Percentiles rank a stretch among this genome's conserved stretches.
Conservation (phyloP, 768 basidiomycete genomes). For the Steccherinum ochraceum region DNA sequence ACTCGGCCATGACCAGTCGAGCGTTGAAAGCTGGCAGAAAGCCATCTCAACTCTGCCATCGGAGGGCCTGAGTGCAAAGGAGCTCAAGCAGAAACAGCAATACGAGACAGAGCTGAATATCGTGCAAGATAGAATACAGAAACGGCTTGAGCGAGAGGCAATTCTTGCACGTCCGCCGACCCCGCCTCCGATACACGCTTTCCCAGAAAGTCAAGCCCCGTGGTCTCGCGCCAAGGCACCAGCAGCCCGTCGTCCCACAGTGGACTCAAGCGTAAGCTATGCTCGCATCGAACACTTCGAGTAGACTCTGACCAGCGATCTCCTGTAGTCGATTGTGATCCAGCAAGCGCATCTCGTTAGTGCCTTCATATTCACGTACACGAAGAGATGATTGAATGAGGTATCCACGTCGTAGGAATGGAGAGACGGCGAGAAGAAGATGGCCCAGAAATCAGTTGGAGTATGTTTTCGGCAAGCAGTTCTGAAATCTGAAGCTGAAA, state of each 20-base stretch:
- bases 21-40: constrained; percentile 17
- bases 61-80: constrained; percentile 22
- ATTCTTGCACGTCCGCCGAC: not conserved
- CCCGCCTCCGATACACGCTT: too few species aligned
- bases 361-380: not conserved
- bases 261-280: not conserved
- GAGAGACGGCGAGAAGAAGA: not conserved
- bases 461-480: not conserved
- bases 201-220: too few species aligned
- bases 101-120: constrained; percentile 13
- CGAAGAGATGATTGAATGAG: too few species aligned
- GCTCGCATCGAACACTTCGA: not conserved
- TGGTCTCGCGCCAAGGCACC: not conserved
- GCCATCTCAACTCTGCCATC: constrained; percentile 26
- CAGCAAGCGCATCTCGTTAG: not conserved
- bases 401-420: not conserved
- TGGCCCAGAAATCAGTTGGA: not conserved
- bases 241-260: not conserved
- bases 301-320: not conserved
- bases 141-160: not conserved
- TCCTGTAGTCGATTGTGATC: not conserved
- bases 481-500: not conserved
- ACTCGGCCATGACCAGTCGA: constrained; percentile 5
- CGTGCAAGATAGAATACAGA: not conserved
- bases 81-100: constrained; percentile 30